Conservation (phyloP, 2,329 filamentous ascomycete species). For the Blastomyces silverae region DNA sequence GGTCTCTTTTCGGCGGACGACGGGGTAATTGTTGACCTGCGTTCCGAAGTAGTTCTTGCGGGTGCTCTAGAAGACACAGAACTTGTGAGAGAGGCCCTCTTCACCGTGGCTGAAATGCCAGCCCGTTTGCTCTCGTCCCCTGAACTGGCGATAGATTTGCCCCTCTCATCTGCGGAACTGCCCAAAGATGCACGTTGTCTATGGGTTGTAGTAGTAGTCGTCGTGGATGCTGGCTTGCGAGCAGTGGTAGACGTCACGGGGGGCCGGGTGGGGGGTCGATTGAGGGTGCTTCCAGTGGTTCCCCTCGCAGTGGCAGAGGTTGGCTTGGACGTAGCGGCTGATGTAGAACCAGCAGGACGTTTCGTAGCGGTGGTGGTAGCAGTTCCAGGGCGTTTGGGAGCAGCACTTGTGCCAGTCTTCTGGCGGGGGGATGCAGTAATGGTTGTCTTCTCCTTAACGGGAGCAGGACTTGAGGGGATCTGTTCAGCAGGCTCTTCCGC, state of each 20-base stretch:
- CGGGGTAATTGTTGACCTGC: slow-evolving; percentile 35
- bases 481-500: slow-evolving; percentile 17
- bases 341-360: slow-evolving; percentile 27
- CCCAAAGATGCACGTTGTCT: slow-evolving; percentile 39
- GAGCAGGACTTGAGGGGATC: slow-evolving; percentile 31
- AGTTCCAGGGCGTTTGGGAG: slow-evolving; percentile 32
- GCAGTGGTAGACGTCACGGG: slow-evolving; percentile 28
- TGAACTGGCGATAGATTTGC: slow-evolving; percentile 38
- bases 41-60: slow-evolving; percentile 31
- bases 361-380: slow-evolving; percentile 30
- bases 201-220: slow-evolving; percentile 35
- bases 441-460: slow-evolving; percentile 32
- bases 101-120: slow-evolving; percentile 39
- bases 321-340: slow-evolving; percentile 26
- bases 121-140: slow-evolving; percentile 39
- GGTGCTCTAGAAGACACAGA: slow-evolving; percentile 34
- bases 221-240: slow-evolving; percentile 27
- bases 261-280: slow-evolving; percentile 42
- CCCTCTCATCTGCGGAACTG: slow-evolving; percentile 41
- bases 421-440: slow-evolving; percentile 29
- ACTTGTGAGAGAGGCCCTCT: slow-evolving; percentile 42
- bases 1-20: slow-evolving; percentile 32
- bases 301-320: slow-evolving; percentile 29
- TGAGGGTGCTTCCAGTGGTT: slow-evolving; percentile 36
- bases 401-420: slow-evolving; percentile 29